Evolutionary conservation across 805 yeast species (phyloP).

Genomic region (Tetrapisispora phaffii): DNA sequence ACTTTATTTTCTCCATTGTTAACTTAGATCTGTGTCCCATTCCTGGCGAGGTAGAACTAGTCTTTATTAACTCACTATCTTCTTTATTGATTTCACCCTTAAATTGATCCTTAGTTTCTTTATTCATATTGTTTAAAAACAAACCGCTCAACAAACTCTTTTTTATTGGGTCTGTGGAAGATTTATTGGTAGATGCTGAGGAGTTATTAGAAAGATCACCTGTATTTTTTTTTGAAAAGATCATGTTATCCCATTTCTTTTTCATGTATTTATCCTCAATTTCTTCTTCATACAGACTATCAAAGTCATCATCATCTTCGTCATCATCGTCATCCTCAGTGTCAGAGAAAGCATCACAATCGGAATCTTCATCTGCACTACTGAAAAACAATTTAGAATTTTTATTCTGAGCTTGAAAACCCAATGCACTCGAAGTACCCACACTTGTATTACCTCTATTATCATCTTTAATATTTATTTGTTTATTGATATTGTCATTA

Average conservation of each 20-base stretch:
- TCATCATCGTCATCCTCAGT: slow-evolving; percentile 18
- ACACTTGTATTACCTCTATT: slow-evolving; percentile 3
- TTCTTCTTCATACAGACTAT: slow-evolving; percentile 17
- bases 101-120: slow-evolving; percentile 6
- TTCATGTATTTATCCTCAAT: slow-evolving; percentile 26
- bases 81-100: not conserved
- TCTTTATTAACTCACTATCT: not conserved
- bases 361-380: slow-evolving; percentile 30
- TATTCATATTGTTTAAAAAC: slow-evolving; percentile 11
- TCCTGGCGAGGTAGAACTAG: not conserved
- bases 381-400: slow-evolving; percentile 22
- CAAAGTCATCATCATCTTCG: slow-evolving; percentile 16
- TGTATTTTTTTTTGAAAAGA: slow-evolving; percentile 16
- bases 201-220: not conserved
- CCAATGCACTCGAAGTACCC: not conserved
- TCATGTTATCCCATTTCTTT: slow-evolving; percentile 26
- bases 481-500: not conserved
- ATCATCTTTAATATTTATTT: not conserved
- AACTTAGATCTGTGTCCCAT: not conserved
- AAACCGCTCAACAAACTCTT: slow-evolving; percentile 26
- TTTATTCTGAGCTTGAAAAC: slow-evolving; percentile 1
- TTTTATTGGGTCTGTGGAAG: slow-evolving; percentile 15
- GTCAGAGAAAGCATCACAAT: slow-evolving; percentile 25
- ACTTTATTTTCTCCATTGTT: not conserved
- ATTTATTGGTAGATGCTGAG: not conserved